A percentile compares a stretch with the other conserved stretches of the same genome.
These are phyloP conservation scores for Pichia sp. DNA, from an alignment of 1,139 yeast species.

Conservation along the genomic window DNA sequence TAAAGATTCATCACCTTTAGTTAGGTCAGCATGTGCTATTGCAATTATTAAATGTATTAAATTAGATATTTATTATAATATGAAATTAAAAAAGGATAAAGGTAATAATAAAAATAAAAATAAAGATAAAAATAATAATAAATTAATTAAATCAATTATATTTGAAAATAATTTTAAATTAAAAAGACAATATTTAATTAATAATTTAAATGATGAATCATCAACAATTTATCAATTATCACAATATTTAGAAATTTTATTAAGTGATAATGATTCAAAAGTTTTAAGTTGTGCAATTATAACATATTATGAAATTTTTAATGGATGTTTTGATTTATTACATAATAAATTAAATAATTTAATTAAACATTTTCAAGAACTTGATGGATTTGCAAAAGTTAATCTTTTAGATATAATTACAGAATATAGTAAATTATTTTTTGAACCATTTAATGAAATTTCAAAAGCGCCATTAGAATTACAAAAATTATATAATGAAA, in stretches of 20 bases:
- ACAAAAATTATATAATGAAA: slow-evolving; percentile 4
- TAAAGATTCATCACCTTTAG: slow-evolving; percentile 69
- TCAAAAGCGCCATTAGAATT: slow-evolving; percentile 16
- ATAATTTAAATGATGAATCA: slow-evolving; percentile 33
- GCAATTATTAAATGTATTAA: slow-evolving; percentile 63
- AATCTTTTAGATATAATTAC: slow-evolving; percentile 55
- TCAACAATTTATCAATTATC: slow-evolving; percentile 36
- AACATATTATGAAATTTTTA: slow-evolving; percentile 48
- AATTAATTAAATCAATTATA: too few species aligned
- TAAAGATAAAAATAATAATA: too few species aligned
- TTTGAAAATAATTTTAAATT: background rate
- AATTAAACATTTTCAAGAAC: slow-evolving; percentile 45
- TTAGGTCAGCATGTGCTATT: slow-evolving; percentile 72
- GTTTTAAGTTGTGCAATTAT: slow-evolving; percentile 71
- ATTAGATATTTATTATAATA: slow-evolving; percentile 34
- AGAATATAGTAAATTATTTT: slow-evolving; percentile 56
- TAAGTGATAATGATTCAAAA: slow-evolving; percentile 55
- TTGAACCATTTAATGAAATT: slow-evolving; percentile 32
- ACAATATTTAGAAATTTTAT: slow-evolving; percentile 44
- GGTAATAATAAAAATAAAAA: too few species aligned
- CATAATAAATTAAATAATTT: slow-evolving; percentile 67
- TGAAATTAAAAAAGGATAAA: slow-evolving; percentile 12
- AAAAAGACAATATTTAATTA: slow-evolving; percentile 25
- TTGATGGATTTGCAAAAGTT: slow-evolving; percentile 78
- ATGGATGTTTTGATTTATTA: slow-evolving; percentile 54